These are phyloP conservation scores for Crucibulum laeve DNA, from an alignment of 768 basidiomycete species.

Conservation along the genomic window DNA sequence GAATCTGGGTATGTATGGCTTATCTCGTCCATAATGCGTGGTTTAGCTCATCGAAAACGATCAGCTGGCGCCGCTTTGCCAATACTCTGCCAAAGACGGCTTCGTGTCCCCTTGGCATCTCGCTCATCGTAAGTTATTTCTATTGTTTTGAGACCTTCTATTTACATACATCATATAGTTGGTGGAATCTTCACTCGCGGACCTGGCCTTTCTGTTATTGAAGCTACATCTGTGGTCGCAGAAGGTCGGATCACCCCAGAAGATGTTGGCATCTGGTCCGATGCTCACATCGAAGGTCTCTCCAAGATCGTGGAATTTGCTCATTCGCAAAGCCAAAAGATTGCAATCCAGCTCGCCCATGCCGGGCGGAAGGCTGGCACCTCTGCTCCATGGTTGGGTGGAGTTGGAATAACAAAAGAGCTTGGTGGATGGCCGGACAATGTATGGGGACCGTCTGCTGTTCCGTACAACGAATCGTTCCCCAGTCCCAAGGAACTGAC, in stretches of 20 bases:
- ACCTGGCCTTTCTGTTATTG: too few species aligned
- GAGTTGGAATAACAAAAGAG: constrained; percentile 25
- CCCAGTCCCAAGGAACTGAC: constrained; percentile 55
- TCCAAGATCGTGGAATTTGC: neutral
- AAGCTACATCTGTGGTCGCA: constrained; percentile 61
- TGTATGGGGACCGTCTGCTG: constrained; percentile 55
- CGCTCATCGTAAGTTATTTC: constrained; percentile 32
- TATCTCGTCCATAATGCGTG: neutral
- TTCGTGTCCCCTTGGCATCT: constrained; percentile 50
- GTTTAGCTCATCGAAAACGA: neutral
- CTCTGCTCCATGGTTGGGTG: constrained; percentile 59
- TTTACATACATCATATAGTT: constrained; percentile 24
- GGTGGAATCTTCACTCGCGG: constrained; percentile 48
- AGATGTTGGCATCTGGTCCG: constrained; percentile 62
- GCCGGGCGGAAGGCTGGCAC: too few species aligned
- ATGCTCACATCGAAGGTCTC: constrained; percentile 40
- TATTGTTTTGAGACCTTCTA: neutral
- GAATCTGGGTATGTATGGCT: constrained; percentile 27
- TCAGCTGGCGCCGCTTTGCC: neutral
- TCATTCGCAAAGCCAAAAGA: neutral
- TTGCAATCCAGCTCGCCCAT: neutral
- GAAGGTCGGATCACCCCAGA: constrained; percentile 64
- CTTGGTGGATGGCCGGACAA: constrained; percentile 49
- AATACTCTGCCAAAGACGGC: constrained; percentile 34
- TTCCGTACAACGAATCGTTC: constrained; percentile 37